Percentiles rank a stretch among this genome's conserved stretches.
Evolutionary conservation across 768 basidiomycete genomes (phyloP).

Genomic region (Postia placenta): DNA sequence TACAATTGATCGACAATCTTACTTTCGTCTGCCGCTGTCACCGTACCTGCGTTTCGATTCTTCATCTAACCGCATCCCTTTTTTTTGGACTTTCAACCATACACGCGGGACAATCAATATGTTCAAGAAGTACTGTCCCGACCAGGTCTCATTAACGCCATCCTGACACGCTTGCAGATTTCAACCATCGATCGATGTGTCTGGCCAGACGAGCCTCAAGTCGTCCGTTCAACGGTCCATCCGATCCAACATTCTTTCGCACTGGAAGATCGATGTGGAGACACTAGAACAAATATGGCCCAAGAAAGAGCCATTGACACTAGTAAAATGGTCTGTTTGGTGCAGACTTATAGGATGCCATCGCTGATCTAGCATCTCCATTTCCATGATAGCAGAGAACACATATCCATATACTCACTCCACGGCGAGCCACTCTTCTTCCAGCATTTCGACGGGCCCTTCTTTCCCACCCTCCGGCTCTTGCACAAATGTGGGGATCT

Average conservation of each 20-base stretch:
- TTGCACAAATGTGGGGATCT: slow-evolving; percentile 78
- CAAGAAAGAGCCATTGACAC: slow-evolving; percentile 92
- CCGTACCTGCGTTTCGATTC: too few relatives aligned
- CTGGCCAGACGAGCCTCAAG: slow-evolving; percentile 88
- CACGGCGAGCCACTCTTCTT: slow-evolving; percentile 86
- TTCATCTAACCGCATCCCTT: neutral
- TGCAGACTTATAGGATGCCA: neutral
- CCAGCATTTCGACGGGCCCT: slow-evolving; percentile 94
- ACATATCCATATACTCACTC: slow-evolving; percentile 88
- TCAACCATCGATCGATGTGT: slow-evolving; percentile 70
- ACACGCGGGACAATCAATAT: slow-evolving; percentile 34
- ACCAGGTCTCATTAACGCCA: neutral
- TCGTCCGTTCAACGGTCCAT: slow-evolving; percentile 90
- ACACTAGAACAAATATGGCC: slow-evolving; percentile 92
- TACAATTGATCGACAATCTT: too few relatives aligned
- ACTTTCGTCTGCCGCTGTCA: too few relatives aligned
- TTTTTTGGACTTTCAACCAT: too few relatives aligned
- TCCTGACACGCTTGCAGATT: slow-evolving; percentile 40
- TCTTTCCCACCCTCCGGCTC: slow-evolving; percentile 82
- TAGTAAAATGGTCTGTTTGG: slow-evolving; percentile 83
- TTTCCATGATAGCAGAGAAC: slow-evolving; percentile 71
- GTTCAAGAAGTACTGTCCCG: slow-evolving; percentile 66
- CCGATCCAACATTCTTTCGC: slow-evolving; percentile 69
- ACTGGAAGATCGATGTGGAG: slow-evolving; percentile 78
- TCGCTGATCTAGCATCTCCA: neutral